A percentile compares a stretch with the other conserved stretches of the same genome.
phyloP scores from a whole-genome alignment of 1,139 yeast genomes.

The Lizanozyma gosingica region DNA sequence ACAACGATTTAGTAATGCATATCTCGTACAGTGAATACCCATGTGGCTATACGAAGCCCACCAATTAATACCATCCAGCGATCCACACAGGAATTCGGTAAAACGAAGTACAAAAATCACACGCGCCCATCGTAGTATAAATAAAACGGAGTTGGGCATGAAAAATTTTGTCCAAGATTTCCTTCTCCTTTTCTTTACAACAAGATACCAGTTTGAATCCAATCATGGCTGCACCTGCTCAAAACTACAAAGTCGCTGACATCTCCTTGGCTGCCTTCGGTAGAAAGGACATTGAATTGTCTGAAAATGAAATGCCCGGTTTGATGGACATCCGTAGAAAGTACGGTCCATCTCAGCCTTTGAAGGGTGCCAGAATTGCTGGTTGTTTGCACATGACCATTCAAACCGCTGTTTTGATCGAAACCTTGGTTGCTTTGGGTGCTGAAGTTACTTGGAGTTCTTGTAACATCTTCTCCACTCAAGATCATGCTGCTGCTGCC shows the following conservation, averaged over 20 bases:
- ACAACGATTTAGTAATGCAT: no score
- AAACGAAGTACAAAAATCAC: no score
- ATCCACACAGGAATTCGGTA: no score
- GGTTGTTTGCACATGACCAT: conserved; percentile 99
- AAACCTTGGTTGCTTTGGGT: conserved; percentile 95
- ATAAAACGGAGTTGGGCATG: background rate
- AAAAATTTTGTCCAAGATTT: background rate
- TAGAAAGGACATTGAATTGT: conserved; percentile 98
- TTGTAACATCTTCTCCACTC: conserved; percentile 99
- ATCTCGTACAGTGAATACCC: no score
- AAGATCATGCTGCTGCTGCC: conserved; percentile 99
- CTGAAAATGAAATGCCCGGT: conserved; percentile 99
- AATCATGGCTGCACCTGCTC: conserved; percentile 24
- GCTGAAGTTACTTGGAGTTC: conserved; percentile 99
- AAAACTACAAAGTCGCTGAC: conserved; percentile 93
- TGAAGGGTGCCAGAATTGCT: conserved; percentile 97
- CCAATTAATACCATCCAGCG: no score
- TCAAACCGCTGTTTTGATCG: conserved; percentile 98
- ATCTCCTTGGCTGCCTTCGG: conserved; percentile 99
- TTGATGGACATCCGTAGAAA: conserved; percentile 94
- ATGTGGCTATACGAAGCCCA: no score
- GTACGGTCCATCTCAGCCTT: conserved; percentile 89
- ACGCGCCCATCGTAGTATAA: no score
- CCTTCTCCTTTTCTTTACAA: background rate
- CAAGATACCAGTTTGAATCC: background rate